These are phyloP conservation scores for Aspergillus luchuensis DNA, from an alignment of 2,329 filamentous ascomycete species.

Conservation along the genomic window DNA sequence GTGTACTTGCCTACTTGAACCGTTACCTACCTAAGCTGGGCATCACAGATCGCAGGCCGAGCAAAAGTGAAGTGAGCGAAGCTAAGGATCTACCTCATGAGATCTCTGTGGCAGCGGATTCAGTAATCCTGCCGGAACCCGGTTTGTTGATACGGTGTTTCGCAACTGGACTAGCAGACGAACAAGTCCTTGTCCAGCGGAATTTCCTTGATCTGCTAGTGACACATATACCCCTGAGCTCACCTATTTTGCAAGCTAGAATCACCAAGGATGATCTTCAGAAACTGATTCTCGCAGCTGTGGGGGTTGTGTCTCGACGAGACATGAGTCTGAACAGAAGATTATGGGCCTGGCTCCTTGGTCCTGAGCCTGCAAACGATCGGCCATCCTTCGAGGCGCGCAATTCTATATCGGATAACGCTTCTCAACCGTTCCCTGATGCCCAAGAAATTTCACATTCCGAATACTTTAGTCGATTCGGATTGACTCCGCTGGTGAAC, in stretches of 20 bases:
- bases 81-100: constrained; percentile 27
- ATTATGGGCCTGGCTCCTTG: constrained; percentile 94
- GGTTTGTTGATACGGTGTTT: constrained; percentile 89
- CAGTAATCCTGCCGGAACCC: constrained; percentile 73
- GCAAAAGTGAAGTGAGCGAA: constrained; percentile 33
- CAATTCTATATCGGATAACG: constrained; percentile 30
- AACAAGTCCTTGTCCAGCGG: constrained; percentile 87
- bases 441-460: constrained; percentile 60
- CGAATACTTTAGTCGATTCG: constrained; percentile 81
- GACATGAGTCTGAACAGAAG: constrained; percentile 97
- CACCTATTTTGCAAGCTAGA: constrained; percentile 73
- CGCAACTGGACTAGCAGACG: constrained; percentile 81
- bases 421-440: constrained; percentile 31
- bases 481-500: constrained; percentile 70
- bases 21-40: constrained; percentile 76
- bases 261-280: constrained; percentile 77
- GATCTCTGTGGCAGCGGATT: constrained; percentile 44
- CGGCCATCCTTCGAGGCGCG: constrained; percentile 33
- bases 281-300: constrained; percentile 76
- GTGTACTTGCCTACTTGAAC: constrained; percentile 82
- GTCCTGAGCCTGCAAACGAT: constrained; percentile 63
- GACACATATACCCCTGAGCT: constrained; percentile 82
- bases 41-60: constrained; percentile 35
- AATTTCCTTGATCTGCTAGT: constrained; percentile 93
- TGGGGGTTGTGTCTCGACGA: constrained; percentile 81